Base-by-base conservation (phyloP, 176 grass and related monocot species). In the Carex parvula region DNA sequence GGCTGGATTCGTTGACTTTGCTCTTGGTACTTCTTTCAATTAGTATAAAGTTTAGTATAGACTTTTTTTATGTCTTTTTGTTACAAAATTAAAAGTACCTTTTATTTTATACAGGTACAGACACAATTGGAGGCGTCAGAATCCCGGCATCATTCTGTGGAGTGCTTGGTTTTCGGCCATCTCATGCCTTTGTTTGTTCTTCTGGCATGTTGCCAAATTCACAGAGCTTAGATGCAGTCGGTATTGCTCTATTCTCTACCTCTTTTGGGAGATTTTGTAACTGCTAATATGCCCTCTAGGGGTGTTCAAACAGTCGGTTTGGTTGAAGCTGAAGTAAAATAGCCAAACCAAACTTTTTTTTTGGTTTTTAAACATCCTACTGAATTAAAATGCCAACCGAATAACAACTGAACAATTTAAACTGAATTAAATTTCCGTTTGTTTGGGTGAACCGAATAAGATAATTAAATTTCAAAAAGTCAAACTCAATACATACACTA, bases 81-180 rank as follows among this genome's bases (percentile, higher is more conserved):
- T 65, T 35, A 65, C 2, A n/a, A n/a, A n/a, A n/a, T n/a, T 59
- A 48, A 74, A 70, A 83, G 55, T 86, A 30, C 61, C 73, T 67
- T 69, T 70, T 72, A 30, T 70, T 78, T 42, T 63, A 26, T 65
- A 66, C 82, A 99, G 96, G 91, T 59, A 94, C 89, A 2, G 93
- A 95, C 90, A 95, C 93, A 66, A 74, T 91, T 86, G 93, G 96
- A 73, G 96, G 91, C 83, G 82, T 99, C 70, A 94, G 90, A 91
- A 89, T 99, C 30, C 93, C 96, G 35, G 88, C 96, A 75, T 92
- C 93, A 58, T 99, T 99, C 89, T 99, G 96, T 82, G 88, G 88
- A 59, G 68, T 95, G 70, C 85, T 95, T 87, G 85, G 91, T 86
- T 99, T 95, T 85, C 91, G 85, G 83, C 90, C 96, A 84, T 99